These are phyloP conservation scores for Daldinia decipiens DNA, from an alignment of 495 filamentous ascomycete genomes.

Conservation along the genomic window DNA sequence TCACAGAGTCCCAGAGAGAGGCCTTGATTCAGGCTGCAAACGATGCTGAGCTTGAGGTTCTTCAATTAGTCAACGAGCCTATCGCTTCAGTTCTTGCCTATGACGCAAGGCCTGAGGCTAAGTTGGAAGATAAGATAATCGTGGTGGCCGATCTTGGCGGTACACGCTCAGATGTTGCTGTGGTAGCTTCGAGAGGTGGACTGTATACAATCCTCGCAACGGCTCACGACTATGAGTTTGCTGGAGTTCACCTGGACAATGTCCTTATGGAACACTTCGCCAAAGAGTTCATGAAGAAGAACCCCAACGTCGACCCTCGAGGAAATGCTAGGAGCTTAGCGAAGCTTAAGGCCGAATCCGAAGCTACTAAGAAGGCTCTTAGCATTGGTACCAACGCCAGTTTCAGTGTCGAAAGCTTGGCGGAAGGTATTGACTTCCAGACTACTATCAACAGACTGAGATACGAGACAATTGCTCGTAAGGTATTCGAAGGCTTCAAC, in stretches of 20 bases:
- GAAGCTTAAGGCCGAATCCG: constrained; percentile 91
- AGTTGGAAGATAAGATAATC: constrained; percentile 82
- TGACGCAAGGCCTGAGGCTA: constrained; percentile 82
- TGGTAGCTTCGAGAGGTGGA: constrained; percentile 88
- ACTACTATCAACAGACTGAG: constrained; percentile 91
- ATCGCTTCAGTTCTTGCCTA: constrained; percentile 90
- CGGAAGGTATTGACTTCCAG: constrained; percentile 88
- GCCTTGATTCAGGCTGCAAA: constrained; percentile 81
- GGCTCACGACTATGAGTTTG: constrained; percentile 91
- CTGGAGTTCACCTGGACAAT: constrained; percentile 83
- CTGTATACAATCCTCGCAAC: constrained; percentile 97
- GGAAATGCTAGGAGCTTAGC: constrained; percentile 81
- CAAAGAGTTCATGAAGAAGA: constrained; percentile 95
- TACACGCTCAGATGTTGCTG: constrained; percentile 89
- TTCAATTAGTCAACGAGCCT: constrained; percentile 95
- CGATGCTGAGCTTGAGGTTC: constrained; percentile 83
- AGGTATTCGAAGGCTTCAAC: constrained; percentile 87
- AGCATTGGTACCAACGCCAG: constrained; percentile 86
- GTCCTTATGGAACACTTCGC: constrained; percentile 95
- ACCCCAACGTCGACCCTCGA: constrained; percentile 87
- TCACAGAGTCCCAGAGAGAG: constrained; percentile 82
- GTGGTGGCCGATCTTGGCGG: constrained; percentile 95
- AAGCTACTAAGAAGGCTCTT: constrained; percentile 88
- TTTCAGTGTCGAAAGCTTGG: constrained; percentile 89
- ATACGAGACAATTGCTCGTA: constrained; percentile 87